These are phyloP conservation scores for Fistulinella staudtii DNA, from an alignment of 1,284 basidiomycete genomes.

Conservation along the genomic window DNA sequence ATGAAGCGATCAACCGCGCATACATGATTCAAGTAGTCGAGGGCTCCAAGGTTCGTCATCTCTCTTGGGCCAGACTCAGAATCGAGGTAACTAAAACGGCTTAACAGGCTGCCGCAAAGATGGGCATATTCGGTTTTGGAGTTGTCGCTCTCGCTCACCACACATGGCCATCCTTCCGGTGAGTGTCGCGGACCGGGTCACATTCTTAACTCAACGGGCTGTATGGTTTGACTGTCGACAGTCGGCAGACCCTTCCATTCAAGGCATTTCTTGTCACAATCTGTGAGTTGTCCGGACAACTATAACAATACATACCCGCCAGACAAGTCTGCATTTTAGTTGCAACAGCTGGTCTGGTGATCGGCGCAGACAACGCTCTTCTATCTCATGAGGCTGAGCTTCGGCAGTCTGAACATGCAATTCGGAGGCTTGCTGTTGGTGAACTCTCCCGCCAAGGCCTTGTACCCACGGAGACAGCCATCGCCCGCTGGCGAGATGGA, in stretches of 20 bases:
- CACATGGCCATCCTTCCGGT: conserved; percentile 78
- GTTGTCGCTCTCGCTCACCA: conserved; percentile 66
- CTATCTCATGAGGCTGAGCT: conserved; percentile 64
- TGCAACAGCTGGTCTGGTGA: conserved; percentile 65
- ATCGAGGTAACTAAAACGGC: not conserved
- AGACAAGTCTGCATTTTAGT: conserved; percentile 33
- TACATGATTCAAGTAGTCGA: conserved; percentile 53
- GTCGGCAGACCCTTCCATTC: conserved; percentile 76
- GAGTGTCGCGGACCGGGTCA: conserved; percentile 11
- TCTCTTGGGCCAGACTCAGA: conserved; percentile 1
- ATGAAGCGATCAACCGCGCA: conserved; percentile 52
- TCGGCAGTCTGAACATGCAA: conserved; percentile 61
- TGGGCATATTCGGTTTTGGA: conserved; percentile 55
- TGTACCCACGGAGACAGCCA: conserved; percentile 79
- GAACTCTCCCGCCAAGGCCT: conserved; percentile 72
- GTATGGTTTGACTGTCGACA: conserved; percentile 24
- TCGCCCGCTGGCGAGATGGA: conserved; percentile 70
- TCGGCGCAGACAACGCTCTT: conserved; percentile 74
- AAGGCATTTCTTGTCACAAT: conserved; percentile 71
- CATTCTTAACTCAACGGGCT: not conserved
- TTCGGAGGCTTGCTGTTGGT: conserved; percentile 70
- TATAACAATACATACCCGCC: not conserved
- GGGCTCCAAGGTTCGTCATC: conserved; percentile 41
- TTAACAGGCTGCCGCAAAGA: conserved; percentile 62
- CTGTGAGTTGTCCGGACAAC: conserved; percentile 39